Percentiles rank a stretch among this genome's conserved stretches.
Conservation (phyloP, 2,329 filamentous ascomycete species). For the Sporothrix humicola region DNA sequence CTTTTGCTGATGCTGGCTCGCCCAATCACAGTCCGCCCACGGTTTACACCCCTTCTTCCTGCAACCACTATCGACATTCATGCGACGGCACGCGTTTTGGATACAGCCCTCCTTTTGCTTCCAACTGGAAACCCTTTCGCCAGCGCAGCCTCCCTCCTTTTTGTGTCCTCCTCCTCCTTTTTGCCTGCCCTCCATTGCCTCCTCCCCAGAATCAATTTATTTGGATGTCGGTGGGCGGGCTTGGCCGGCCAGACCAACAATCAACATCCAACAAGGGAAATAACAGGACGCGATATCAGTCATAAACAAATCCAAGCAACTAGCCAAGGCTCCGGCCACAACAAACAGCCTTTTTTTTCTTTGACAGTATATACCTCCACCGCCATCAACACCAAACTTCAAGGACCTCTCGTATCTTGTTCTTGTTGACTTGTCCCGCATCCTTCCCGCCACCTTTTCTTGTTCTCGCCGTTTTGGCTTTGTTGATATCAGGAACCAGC, state of each 20-base stretch:
- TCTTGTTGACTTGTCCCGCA: not conserved
- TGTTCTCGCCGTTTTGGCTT: not conserved
- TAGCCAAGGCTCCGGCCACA: constrained; percentile 13
- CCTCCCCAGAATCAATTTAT: not conserved
- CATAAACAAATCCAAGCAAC: constrained; percentile 21
- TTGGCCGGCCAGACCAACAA: constrained; percentile 10
- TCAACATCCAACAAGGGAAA: not conserved
- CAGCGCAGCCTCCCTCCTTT: not conserved
- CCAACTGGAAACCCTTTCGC: not conserved
- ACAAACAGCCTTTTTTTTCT: not conserved
- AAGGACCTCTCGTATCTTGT: not conserved
- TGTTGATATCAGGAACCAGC: not conserved
- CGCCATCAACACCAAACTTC: not conserved
- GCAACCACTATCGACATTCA: constrained; percentile 23
- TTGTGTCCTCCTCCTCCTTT: no score
- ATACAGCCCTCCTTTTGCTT: constrained; percentile 3
- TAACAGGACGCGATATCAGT: not conserved
- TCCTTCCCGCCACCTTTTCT: not conserved
- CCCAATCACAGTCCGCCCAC: not conserved
- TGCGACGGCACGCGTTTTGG: constrained; percentile 24
- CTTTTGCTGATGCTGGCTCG: no score
- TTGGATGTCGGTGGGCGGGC: not conserved
- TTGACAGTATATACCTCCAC: not conserved
- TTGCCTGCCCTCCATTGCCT: not conserved
- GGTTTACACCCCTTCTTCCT: not conserved